These are phyloP conservation scores for Naumovozyma castellii DNA, from an alignment of 805 yeast genomes.

Conservation along the genomic window DNA sequence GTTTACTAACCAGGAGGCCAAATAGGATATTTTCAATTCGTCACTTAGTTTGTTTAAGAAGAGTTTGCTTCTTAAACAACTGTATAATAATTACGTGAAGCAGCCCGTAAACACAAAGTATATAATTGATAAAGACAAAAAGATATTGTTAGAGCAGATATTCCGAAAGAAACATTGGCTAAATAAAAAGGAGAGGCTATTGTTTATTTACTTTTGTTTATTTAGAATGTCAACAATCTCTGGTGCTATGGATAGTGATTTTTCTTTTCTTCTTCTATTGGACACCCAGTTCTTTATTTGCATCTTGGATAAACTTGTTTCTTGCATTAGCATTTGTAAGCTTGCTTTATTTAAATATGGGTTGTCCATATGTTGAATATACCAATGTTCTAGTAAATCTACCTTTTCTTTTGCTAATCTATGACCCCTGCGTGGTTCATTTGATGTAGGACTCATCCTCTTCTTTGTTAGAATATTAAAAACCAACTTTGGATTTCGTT, in stretches of 20 bases:
- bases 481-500: slow-evolving; percentile 1
- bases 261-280: slow-evolving; percentile 21
- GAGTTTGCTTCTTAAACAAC: slow-evolving; percentile 4
- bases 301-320: slow-evolving; percentile 12
- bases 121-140: too few relatives aligned
- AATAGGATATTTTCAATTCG: slow-evolving; percentile 5
- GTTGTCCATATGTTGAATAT: slow-evolving; percentile 6
- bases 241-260: slow-evolving; percentile 8
- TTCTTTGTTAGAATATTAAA: slow-evolving; percentile 14
- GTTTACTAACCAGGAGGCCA: neutral
- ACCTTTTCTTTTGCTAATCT: slow-evolving; percentile 12
- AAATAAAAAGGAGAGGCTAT: too few relatives aligned
- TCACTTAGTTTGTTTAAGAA: slow-evolving; percentile 5
- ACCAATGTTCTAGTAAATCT: slow-evolving; percentile 13
- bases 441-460: slow-evolving; percentile 6
- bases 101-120: too few relatives aligned
- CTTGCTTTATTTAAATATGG: slow-evolving; percentile 15
- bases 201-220: neutral
- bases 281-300: slow-evolving; percentile 25
- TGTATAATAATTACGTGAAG: slow-evolving; percentile 4
- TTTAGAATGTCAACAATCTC: slow-evolving; percentile 7
- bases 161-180: too few relatives aligned
- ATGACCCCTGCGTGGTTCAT: slow-evolving; percentile 15
- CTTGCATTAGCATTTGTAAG: slow-evolving; percentile 4
- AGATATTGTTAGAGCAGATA: too few relatives aligned